Percentiles rank a stretch among this genome's conserved stretches.
phyloP scores from a whole-genome alignment of 495 filamentous ascomycete genomes.

The Talaromyces ruber region DNA sequence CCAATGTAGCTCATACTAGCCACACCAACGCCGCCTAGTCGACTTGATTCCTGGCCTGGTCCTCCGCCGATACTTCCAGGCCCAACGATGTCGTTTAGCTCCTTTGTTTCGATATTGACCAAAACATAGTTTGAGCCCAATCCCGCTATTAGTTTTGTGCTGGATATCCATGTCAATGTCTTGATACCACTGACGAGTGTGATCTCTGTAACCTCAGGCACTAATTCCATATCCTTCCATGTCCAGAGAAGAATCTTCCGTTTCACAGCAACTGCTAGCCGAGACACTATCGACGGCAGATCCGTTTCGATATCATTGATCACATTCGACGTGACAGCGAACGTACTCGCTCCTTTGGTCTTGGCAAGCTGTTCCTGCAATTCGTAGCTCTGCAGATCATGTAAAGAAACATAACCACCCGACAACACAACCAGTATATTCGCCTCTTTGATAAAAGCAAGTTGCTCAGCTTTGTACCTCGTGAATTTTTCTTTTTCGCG shows the following conservation, averaged over 20 bases:
- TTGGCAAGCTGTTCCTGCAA: slow-evolving; percentile 69
- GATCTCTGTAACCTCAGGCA: slow-evolving; percentile 63
- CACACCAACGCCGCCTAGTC: slow-evolving; percentile 59
- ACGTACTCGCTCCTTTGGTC: slow-evolving; percentile 79
- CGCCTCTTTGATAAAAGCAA: slow-evolving; percentile 91
- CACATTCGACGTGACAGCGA: slow-evolving; percentile 91
- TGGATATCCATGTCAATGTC: slow-evolving; percentile 82
- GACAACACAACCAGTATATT: slow-evolving; percentile 83
- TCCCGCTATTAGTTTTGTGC: slow-evolving; percentile 75
- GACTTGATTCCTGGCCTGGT: slow-evolving; percentile 49
- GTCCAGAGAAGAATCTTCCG: slow-evolving; percentile 82
- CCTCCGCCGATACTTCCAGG: slow-evolving; percentile 66
- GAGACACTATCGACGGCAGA: slow-evolving; percentile 82
- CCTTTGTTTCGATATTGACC: slow-evolving; percentile 68
- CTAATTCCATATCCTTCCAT: slow-evolving; percentile 91
- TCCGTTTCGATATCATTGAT: slow-evolving; percentile 79
- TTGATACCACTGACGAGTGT: slow-evolving; percentile 70
- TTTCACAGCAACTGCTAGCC: slow-evolving; percentile 87
- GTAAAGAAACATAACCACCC: slow-evolving; percentile 76
- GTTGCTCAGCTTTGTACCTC: slow-evolving; percentile 76
- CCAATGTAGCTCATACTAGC: slow-evolving; percentile 93
- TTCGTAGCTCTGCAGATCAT: slow-evolving; percentile 79
- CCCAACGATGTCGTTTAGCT: slow-evolving; percentile 67
- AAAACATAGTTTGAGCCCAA: slow-evolving; percentile 83
- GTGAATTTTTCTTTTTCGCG: slow-evolving; percentile 94